These are phyloP conservation scores for Smittium mucronatum DNA, from an alignment of 371 early-diverging fungal species.

Conservation along the genomic window DNA sequence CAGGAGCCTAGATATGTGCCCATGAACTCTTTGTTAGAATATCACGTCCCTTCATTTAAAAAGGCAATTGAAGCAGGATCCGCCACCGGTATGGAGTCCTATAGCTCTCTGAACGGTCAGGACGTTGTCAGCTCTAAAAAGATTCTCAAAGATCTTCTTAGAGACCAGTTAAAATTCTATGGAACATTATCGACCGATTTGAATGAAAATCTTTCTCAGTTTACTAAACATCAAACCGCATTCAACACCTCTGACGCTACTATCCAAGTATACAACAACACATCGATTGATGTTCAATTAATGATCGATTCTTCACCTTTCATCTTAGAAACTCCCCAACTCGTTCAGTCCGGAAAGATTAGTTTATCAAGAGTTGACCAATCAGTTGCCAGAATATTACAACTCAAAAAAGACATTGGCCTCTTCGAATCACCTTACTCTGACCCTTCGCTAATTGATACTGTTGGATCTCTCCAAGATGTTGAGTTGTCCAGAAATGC, in stretches of 20 bases:
- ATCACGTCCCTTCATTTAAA: constrained; percentile 47
- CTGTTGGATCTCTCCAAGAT: constrained; percentile 25
- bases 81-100: constrained; percentile 55
- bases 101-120: constrained; percentile 52
- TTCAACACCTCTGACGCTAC: constrained; percentile 33
- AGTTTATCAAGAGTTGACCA: constrained; percentile 35
- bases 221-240: constrained; percentile 37
- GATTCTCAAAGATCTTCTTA: constrained; percentile 39
- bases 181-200: constrained; percentile 56
- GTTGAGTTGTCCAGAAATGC: constrained; percentile 17
- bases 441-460: constrained; percentile 10
- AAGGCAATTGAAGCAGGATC: constrained; percentile 49
- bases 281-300: constrained; percentile 53
- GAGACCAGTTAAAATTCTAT: constrained; percentile 42
- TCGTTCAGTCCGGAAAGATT: constrained; percentile 31
- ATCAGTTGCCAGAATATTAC: constrained; percentile 39
- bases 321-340: constrained; percentile 25
- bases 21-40: constrained; percentile 42
- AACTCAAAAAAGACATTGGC: constrained; percentile 48
- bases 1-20: constrained; percentile 45
- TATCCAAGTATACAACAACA: constrained; percentile 30
- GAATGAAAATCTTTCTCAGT: constrained; percentile 44
- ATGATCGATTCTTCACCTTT: constrained; percentile 40
- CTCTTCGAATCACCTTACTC: constrained; percentile 29
- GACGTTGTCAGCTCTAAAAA: constrained; percentile 42